These are phyloP conservation scores for Lecanicillium sp. DNA, from an alignment of 2,329 filamentous ascomycete species.

Conservation along the genomic window DNA sequence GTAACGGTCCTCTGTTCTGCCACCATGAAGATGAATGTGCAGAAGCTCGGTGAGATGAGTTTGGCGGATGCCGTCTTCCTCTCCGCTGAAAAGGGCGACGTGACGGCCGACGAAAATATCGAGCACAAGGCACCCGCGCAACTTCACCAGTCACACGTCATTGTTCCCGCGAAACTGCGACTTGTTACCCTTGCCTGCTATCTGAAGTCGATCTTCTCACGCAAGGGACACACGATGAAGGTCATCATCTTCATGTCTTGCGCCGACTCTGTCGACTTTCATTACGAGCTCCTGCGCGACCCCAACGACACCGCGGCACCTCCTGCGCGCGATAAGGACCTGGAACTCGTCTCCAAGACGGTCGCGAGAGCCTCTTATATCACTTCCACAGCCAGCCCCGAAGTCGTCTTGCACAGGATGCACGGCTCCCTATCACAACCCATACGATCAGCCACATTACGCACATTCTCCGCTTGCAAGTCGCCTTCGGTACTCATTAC, in stretches of 20 bases:
- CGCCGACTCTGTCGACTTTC: conserved; percentile 94
- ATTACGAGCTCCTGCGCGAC: conserved; percentile 72
- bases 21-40: conserved; percentile 96
- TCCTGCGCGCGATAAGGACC: conserved; percentile 25
- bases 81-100: conserved; percentile 53
- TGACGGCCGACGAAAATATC: conserved; percentile 38
- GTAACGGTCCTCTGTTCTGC: conserved; percentile 91
- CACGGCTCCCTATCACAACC: conserved; percentile 89
- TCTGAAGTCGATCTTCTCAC: conserved; percentile 79
- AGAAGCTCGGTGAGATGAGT: conserved; percentile 89
- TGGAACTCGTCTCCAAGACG: conserved; percentile 46
- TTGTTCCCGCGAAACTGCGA: conserved; percentile 83
- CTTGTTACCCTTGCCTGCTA: conserved; percentile 81
- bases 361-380: conserved; percentile 66
- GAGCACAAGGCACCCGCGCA: conserved; percentile 77
- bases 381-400: conserved; percentile 66
- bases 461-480: conserved; percentile 67
- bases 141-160: conserved; percentile 83
- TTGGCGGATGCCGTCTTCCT: conserved; percentile 88
- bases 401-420: conserved; percentile 73
- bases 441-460: conserved; percentile 78
- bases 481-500: conserved; percentile 80
- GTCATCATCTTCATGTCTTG: conserved; percentile 95
- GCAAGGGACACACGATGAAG: conserved; percentile 91
- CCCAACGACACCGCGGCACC: conserved; percentile 25